Evolutionary conservation across 768 basidiomycete species (phyloP).

Genomic region (Boletus pseudo-olivaceus): DNA sequence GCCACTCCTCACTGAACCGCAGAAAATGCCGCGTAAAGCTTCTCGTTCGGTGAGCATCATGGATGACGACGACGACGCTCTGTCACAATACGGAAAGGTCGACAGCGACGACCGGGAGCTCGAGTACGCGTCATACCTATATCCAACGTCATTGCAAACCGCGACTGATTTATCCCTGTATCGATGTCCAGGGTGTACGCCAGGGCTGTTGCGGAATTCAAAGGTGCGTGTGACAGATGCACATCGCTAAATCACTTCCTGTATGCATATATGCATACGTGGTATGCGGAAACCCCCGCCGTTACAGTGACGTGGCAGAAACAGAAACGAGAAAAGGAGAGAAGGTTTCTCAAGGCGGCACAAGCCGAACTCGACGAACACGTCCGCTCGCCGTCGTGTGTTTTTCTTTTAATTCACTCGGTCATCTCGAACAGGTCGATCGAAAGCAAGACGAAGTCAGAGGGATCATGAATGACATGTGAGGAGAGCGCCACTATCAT

Average conservation of each 20-base stretch:
- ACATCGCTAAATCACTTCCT: background rate
- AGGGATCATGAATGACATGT: slow-evolving; percentile 24
- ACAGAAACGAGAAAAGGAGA: slow-evolving; percentile 26
- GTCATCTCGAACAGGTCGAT: slow-evolving; percentile 14
- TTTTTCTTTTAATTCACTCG: background rate
- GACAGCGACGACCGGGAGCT: slow-evolving; percentile 28
- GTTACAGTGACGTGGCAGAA: slow-evolving; percentile 31
- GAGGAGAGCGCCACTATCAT: slow-evolving; percentile 9
- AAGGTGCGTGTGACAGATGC: slow-evolving; percentile 16
- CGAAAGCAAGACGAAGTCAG: slow-evolving; percentile 19
- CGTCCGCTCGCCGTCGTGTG: slow-evolving; percentile 8
- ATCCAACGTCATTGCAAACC: background rate
- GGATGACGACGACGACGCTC: slow-evolving; percentile 13
- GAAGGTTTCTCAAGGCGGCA: slow-evolving; percentile 18
- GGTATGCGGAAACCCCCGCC: background rate
- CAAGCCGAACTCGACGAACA: slow-evolving; percentile 26
- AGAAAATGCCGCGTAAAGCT: slow-evolving; percentile 12
- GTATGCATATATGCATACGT: background rate
- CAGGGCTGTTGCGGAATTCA: slow-evolving; percentile 31
- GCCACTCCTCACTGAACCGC: background rate
- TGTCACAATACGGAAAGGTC: slow-evolving; percentile 17
- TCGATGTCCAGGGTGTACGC: slow-evolving; percentile 22
- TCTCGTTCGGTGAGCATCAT: slow-evolving; percentile 8
- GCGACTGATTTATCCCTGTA: background rate
- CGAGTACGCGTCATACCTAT: slow-evolving; percentile 17